A percentile compares a stretch with the other conserved stretches of the same genome.
Conservation (phyloP, 352 stramenopile species). For the Peronospora farinosa region DNA sequence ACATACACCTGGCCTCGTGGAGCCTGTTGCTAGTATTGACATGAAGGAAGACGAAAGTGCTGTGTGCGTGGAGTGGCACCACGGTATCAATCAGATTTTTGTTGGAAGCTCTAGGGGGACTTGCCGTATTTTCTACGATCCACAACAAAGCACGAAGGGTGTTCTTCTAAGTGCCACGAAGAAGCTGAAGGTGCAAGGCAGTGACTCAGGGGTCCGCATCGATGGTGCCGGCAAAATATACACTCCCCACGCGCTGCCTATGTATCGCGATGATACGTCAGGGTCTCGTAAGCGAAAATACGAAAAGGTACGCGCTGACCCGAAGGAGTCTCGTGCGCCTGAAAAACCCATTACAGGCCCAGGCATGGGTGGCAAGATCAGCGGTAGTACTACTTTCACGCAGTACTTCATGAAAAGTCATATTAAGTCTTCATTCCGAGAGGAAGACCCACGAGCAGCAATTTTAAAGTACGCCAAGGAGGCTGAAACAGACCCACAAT, state of each 20-base stretch:
- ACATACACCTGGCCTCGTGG: conserved; percentile 41
- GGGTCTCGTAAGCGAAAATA: conserved; percentile 65
- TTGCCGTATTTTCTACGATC: conserved; percentile 71
- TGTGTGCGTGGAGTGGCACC: conserved; percentile 79
- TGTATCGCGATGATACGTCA: conserved; percentile 66
- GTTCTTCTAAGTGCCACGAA: conserved; percentile 78
- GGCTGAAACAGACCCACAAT: conserved; percentile 65
- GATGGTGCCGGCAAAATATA: conserved; percentile 65
- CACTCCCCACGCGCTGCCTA: conserved; percentile 72
- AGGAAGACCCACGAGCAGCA: conserved; percentile 80
- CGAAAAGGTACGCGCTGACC: conserved; percentile 56
- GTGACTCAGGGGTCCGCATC: conserved; percentile 61
- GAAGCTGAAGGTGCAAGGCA: conserved; percentile 52
- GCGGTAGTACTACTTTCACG: conserved; percentile 76
- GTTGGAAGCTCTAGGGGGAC: conserved; percentile 57
- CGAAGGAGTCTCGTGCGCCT: conserved; percentile 66
- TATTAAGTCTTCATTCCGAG: conserved; percentile 79
- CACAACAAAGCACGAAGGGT: conserved; percentile 62
- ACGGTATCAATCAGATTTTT: conserved; percentile 79
- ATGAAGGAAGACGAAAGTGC: conserved; percentile 80
- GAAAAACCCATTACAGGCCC: conserved; percentile 70
- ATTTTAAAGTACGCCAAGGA: conserved; percentile 83
- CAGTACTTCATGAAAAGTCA: conserved; percentile 87
- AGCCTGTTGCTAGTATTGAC: conserved; percentile 51
- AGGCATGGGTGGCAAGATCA: conserved; percentile 73